phyloP scores from a whole-genome alignment of 1,284 basidiomycete species.

The Apiotrichum veenhuisii region DNA sequence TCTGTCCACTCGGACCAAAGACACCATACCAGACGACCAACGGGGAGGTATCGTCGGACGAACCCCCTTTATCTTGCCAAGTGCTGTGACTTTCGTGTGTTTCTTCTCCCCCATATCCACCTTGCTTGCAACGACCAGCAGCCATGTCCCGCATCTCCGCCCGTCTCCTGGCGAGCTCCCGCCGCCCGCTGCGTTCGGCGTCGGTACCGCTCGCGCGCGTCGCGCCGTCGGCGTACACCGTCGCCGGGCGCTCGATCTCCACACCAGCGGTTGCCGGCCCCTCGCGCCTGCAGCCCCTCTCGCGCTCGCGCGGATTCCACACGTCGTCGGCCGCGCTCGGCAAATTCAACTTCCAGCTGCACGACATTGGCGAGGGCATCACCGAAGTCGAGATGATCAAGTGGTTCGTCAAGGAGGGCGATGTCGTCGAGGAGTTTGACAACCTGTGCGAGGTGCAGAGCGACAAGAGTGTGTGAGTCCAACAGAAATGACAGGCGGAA shows the following conservation, averaged over 20 bases:
- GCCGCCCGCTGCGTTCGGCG: neutral
- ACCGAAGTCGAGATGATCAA: slow-evolving; percentile 85
- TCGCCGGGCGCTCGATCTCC: neutral
- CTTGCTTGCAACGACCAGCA: neutral
- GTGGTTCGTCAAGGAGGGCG: slow-evolving; percentile 68
- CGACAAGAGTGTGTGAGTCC: slow-evolving; percentile 63
- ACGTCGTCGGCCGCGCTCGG: slow-evolving; percentile 8
- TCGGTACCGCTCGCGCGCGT: neutral
- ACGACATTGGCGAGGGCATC: slow-evolving; percentile 85
- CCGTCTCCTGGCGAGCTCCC: slow-evolving; percentile 1
- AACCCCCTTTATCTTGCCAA: neutral
- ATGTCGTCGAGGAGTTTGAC: slow-evolving; percentile 72
- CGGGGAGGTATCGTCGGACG: too few species aligned
- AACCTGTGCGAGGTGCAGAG: slow-evolving; percentile 88
- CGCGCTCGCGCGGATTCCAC: slow-evolving; percentile 12
- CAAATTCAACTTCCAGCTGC: slow-evolving; percentile 67
- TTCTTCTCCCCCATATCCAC: neutral
- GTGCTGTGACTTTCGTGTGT: neutral
- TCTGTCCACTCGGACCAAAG: too few species aligned
- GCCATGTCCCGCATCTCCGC: slow-evolving; percentile 2
- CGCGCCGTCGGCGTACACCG: slow-evolving; percentile 3
- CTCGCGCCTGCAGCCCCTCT: neutral
- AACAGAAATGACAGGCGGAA: neutral
- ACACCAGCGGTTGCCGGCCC: neutral
- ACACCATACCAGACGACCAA: too few species aligned